phyloP scores from a whole-genome alignment of 768 basidiomycete species.

The Suillus discolor region DNA sequence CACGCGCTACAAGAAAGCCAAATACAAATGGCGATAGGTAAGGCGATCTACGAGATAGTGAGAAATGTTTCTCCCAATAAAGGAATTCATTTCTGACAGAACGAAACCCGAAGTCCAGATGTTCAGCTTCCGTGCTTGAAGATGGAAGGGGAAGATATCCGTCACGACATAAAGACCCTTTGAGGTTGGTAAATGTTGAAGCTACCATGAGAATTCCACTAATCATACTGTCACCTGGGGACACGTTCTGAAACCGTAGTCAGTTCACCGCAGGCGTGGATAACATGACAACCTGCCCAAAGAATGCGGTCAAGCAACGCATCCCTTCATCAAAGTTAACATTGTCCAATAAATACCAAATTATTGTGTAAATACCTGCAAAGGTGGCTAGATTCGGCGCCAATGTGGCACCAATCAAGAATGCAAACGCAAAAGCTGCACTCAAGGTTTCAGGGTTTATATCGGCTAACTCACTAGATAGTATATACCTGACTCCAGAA shows the following conservation, averaged over 20 bases:
- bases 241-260: slow-evolving; percentile 39
- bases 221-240: slow-evolving; percentile 49
- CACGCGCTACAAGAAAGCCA: slow-evolving; percentile 30
- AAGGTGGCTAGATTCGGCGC: slow-evolving; percentile 51
- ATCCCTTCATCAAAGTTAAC: slow-evolving; percentile 21
- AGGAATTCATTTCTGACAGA: slow-evolving; percentile 43
- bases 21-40: slow-evolving; percentile 35
- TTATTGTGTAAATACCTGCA: slow-evolving; percentile 37
- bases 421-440: slow-evolving; percentile 44
- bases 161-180: slow-evolving; percentile 49
- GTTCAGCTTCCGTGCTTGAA: slow-evolving; percentile 53
- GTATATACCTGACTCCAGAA: slow-evolving; percentile 31
- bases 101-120: slow-evolving; percentile 58
- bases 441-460: not conserved
- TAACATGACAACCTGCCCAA: slow-evolving; percentile 24
- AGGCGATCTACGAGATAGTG: slow-evolving; percentile 36
- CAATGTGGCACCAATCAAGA: slow-evolving; percentile 54
- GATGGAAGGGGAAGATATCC: slow-evolving; percentile 56
- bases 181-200: not conserved
- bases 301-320: slow-evolving; percentile 34
- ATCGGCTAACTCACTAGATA: not conserved
- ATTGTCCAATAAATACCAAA: not conserved
- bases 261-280: not conserved
- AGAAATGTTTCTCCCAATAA: slow-evolving; percentile 33
- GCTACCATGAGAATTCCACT: not conserved